phyloP scores from a whole-genome alignment of 441 rosid genomes.

The Aquilaria agallochum region DNA sequence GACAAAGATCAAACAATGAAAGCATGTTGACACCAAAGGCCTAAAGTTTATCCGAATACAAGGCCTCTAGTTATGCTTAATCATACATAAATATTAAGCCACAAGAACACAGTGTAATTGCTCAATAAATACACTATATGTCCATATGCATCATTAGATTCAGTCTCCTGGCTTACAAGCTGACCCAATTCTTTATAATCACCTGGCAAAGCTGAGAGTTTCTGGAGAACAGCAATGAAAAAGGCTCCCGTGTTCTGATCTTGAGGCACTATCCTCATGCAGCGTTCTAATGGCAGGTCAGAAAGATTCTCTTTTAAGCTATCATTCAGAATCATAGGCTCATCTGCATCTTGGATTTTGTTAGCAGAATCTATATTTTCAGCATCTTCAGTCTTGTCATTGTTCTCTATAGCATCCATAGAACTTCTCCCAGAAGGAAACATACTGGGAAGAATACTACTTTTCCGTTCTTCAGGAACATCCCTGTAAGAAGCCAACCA shows the following conservation, averaged over 20 bases:
- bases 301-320: constrained; percentile 55
- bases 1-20: no score
- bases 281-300: constrained; percentile 76
- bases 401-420: constrained; percentile 25
- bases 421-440: constrained; percentile 72
- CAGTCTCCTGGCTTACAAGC: no score
- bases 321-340: constrained; percentile 22
- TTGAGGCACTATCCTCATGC: constrained; percentile 94
- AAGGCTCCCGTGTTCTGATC: constrained; percentile 99
- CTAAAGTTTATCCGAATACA: no score
- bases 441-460: constrained; percentile 69
- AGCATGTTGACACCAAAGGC: no score
- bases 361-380: constrained; percentile 29
- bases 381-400: constrained; percentile 30
- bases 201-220: constrained; percentile 80
- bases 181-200: constrained; percentile 1
- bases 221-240: constrained; percentile 84
- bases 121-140: no score
- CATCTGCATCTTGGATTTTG: constrained; percentile 26
- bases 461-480: constrained; percentile 45
- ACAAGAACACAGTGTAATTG: no score
- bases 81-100: no score
- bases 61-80: no score
- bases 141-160: no score
- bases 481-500: constrained; percentile 79